Conservation (phyloP, 805 yeast species). For the Spathaspora passalidarum region DNA sequence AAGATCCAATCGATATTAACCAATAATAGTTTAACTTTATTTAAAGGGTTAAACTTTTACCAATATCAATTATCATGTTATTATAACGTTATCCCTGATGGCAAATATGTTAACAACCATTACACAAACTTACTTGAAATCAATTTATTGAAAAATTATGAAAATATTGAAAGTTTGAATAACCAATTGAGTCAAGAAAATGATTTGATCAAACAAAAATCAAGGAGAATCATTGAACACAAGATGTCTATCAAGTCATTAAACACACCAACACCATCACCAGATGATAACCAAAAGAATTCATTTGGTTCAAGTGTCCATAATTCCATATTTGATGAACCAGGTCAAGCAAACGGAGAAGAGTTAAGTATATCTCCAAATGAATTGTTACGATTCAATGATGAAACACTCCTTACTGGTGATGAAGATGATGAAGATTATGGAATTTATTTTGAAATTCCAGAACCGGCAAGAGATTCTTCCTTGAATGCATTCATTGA, state of each 20-base stretch:
- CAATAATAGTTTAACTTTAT: conserved; percentile 28
- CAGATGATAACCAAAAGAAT: not conserved
- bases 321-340: conserved; percentile 6
- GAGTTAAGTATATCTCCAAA: conserved; percentile 8
- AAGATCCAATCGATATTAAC: conserved; percentile 33
- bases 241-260: conserved; percentile 22
- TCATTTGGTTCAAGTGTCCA: conserved; percentile 5
- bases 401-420: not conserved
- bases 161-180: conserved; percentile 27
- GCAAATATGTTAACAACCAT: conserved; percentile 31
- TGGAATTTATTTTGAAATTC: conserved; percentile 19
- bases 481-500: conserved; percentile 17
- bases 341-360: conserved; percentile 1
- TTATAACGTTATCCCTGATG: conserved; percentile 29
- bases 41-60: conserved; percentile 30
- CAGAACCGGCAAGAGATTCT: conserved; percentile 14
- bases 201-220: conserved; percentile 17
- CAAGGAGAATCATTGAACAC: conserved; percentile 22
- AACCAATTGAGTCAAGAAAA: conserved; percentile 28
- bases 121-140: conserved; percentile 32
- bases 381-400: conserved; percentile 5
- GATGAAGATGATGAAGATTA: conserved; percentile 17
- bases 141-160: conserved; percentile 37
- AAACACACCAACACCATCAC: not conserved
- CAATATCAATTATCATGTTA: conserved; percentile 42